Evolutionary conservation across 2,329 filamentous ascomycete species (phyloP).

Genomic region (Fusarium nanum): DNA sequence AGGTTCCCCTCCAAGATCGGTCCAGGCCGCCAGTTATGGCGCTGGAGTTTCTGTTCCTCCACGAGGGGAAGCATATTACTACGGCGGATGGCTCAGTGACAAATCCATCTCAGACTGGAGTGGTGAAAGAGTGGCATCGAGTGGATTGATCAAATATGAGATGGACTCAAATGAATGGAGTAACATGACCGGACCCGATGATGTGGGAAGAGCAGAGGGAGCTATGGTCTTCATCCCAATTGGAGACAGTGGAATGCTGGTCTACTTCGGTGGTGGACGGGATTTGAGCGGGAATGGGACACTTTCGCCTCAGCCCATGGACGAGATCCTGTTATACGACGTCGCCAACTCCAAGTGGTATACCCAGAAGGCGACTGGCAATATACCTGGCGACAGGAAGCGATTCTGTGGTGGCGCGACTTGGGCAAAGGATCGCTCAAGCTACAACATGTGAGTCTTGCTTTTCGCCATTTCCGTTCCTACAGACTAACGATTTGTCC

Average conservation of each 20-base stretch:
- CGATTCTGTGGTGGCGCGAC: slow-evolving; percentile 9
- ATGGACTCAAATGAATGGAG: slow-evolving; percentile 12
- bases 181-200: not conserved
- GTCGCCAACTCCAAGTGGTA: slow-evolving; percentile 9
- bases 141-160: slow-evolving; percentile 2
- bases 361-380: not conserved
- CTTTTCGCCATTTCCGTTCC: fast-evolving
- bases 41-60: slow-evolving; percentile 1
- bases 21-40: slow-evolving; percentile 5
- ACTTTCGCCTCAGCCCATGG: not conserved
- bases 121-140: not conserved
- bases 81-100: slow-evolving; percentile 5
- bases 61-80: slow-evolving; percentile 13
- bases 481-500: not conserved
- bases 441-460: slow-evolving; percentile 10
- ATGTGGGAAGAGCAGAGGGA: slow-evolving; percentile 1
- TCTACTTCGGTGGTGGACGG: slow-evolving; percentile 4
- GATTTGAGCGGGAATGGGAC: not conserved
- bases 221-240: not conserved
- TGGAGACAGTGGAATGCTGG: slow-evolving; percentile 4
- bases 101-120: not conserved
- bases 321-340: slow-evolving; percentile 6
- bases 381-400: not conserved
- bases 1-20: not conserved
- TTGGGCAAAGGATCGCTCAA: slow-evolving; percentile 8